phyloP scores from a whole-genome alignment of 805 yeast species.

The Ogataea paraovalis region DNA sequence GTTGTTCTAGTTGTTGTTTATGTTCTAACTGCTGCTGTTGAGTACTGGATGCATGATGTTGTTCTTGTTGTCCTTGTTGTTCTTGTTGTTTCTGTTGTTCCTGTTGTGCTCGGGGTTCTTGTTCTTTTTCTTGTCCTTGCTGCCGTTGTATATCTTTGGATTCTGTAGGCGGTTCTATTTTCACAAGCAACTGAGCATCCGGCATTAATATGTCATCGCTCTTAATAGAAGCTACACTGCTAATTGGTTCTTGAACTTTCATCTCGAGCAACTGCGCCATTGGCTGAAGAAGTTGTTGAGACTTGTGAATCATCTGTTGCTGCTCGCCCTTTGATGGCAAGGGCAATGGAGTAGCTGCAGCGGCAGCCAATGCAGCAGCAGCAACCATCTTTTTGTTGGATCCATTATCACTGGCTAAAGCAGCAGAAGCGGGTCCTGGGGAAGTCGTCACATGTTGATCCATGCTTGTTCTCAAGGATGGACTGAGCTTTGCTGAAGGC shows the following conservation, averaged over 20 bases:
- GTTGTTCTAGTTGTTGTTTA: background rate
- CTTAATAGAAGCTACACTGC: background rate
- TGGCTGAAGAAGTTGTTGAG: background rate
- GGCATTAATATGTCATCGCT: background rate
- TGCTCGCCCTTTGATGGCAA: slow-evolving; percentile 22
- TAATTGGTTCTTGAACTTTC: too few species aligned
- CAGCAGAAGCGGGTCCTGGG: slow-evolving; percentile 38
- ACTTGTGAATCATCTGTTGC: slow-evolving; percentile 2
- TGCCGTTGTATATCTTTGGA: background rate
- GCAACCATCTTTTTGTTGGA: slow-evolving; percentile 61
- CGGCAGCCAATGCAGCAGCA: slow-evolving; percentile 81
- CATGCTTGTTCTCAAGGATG: slow-evolving; percentile 12
- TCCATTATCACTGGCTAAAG: slow-evolving; percentile 29
- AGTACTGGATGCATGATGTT: background rate
- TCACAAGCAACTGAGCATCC: background rate
- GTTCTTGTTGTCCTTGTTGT: background rate
- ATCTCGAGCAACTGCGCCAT: background rate
- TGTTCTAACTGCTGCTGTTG: too few species aligned
- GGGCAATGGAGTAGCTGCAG: slow-evolving; percentile 63
- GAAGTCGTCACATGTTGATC: slow-evolving; percentile 27
- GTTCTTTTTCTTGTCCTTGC: background rate
- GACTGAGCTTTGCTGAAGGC: slow-evolving; percentile 12
- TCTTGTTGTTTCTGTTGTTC: background rate
- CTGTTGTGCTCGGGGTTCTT: background rate
- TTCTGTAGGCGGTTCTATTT: slow-evolving; percentile 9